phyloP scores from a whole-genome alignment of 2,329 filamentous ascomycete species.

The Colletotrichum lupini region DNA sequence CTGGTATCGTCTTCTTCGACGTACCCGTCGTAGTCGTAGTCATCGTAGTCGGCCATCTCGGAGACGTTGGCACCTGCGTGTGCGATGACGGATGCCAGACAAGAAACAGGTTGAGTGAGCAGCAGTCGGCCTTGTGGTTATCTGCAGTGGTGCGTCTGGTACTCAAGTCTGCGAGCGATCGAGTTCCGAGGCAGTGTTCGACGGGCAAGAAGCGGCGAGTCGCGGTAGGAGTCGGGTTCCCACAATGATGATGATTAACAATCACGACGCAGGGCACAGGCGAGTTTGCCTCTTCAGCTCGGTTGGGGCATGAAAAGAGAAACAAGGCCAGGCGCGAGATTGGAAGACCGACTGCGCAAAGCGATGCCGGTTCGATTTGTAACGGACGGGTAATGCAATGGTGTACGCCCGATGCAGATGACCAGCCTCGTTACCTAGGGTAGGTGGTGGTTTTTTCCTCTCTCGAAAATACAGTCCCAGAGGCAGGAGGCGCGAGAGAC shows the following conservation, averaged over 20 bases:
- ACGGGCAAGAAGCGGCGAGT: background rate
- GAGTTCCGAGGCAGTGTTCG: background rate
- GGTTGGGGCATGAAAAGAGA: constrained; percentile 13
- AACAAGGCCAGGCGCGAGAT: background rate
- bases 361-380: background rate
- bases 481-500: constrained; percentile 1
- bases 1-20: constrained; percentile 70
- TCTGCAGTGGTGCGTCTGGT: background rate
- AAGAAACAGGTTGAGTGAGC: background rate
- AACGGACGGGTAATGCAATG: background rate
- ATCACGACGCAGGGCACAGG: constrained; percentile 32
- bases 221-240: constrained; percentile 18
- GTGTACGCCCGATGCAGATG: background rate
- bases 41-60: constrained; percentile 67
- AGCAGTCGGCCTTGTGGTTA: background rate
- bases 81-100: background rate
- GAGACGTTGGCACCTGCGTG: background rate
- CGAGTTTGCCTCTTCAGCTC: constrained; percentile 27
- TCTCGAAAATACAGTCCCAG: background rate
- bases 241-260: constrained; percentile 22
- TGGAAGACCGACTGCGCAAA: background rate
- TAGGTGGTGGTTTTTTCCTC: constrained; percentile 7
- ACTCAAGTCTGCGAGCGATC: constrained; percentile 23
- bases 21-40: constrained; percentile 76
- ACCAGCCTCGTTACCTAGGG: background rate